Conservation (phyloP, 495 filamentous ascomycete species). For the Penicillium daleae region DNA sequence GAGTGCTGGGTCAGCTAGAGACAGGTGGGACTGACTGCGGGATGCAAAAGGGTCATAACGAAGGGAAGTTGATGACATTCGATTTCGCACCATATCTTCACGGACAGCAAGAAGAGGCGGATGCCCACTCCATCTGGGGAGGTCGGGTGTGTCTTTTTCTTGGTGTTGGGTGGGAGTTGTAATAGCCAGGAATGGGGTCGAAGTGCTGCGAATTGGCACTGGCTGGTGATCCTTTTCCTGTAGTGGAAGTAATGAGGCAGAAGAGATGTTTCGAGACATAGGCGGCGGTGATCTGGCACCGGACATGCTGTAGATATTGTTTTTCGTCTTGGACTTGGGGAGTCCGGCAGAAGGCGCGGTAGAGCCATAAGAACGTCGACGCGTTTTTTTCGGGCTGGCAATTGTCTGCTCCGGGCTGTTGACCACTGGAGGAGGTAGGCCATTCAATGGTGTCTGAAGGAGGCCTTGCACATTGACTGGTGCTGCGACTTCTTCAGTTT, state of each 20-base stretch:
- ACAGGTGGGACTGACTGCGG: constrained; percentile 37
- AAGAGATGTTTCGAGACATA: constrained; percentile 26
- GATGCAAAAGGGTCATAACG: constrained; percentile 39
- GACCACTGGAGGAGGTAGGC: constrained; percentile 40
- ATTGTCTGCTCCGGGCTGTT: constrained; percentile 29
- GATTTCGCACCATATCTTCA: constrained; percentile 42
- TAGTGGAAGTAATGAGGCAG: constrained; percentile 17
- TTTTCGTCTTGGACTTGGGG: constrained; percentile 14
- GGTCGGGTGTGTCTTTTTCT: constrained; percentile 14
- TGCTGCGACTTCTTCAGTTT: constrained; percentile 54
- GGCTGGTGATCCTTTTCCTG: constrained; percentile 13
- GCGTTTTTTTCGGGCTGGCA: constrained; percentile 21
- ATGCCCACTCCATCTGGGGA: constrained; percentile 39
- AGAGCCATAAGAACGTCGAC: constrained; percentile 16
- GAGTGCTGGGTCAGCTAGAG: constrained; percentile 24
- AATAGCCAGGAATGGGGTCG: constrained; percentile 46
- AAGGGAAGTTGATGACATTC: constrained; percentile 46
- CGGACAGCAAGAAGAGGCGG: constrained; percentile 48
- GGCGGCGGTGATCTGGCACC: constrained; percentile 6
- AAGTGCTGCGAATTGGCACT: constrained; percentile 38
- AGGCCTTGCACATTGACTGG: constrained; percentile 69
- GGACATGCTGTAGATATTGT: constrained; percentile 13
- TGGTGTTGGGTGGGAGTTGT: constrained; percentile 33
- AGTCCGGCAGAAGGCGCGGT: constrained; percentile 13
- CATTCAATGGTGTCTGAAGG: constrained; percentile 67